These are phyloP conservation scores for Suhomyces taliae DNA, from an alignment of 1,139 yeast genomes.

Conservation along the genomic window DNA sequence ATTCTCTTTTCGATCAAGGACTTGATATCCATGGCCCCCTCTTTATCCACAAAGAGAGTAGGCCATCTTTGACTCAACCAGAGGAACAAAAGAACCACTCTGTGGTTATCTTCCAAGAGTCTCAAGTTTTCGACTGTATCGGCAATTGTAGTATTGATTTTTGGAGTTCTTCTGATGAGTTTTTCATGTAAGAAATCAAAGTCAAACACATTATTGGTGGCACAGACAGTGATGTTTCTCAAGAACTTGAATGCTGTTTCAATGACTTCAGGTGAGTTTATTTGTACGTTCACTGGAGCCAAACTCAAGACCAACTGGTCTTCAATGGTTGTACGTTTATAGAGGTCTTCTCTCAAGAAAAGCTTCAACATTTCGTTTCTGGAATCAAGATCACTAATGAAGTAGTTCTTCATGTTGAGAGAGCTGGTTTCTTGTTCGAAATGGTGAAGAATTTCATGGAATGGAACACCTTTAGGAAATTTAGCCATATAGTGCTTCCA, in stretches of 20 bases:
- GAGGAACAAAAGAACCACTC: slow-evolving; percentile 63
- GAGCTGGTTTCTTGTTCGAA: slow-evolving; percentile 41
- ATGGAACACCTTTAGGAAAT: slow-evolving; percentile 49
- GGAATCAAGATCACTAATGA: slow-evolving; percentile 46
- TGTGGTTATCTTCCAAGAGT: slow-evolving; percentile 68
- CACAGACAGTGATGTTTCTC: slow-evolving; percentile 36
- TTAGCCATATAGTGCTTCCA: slow-evolving; percentile 60
- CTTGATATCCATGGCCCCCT: slow-evolving; percentile 71
- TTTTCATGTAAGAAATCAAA: slow-evolving; percentile 38
- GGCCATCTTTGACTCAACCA: slow-evolving; percentile 94
- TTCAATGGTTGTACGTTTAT: slow-evolving; percentile 30
- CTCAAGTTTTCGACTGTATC: slow-evolving; percentile 41
- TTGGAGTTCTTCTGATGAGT: slow-evolving; percentile 26
- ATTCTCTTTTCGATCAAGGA: slow-evolving; percentile 64
- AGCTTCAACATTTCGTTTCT: slow-evolving; percentile 45
- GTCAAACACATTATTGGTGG: slow-evolving; percentile 45
- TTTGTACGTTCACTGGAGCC: slow-evolving; percentile 51
- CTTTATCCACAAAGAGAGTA: slow-evolving; percentile 70
- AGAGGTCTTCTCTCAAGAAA: slow-evolving; percentile 37
- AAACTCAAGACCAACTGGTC: slow-evolving; percentile 62
- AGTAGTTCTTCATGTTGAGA: slow-evolving; percentile 29
- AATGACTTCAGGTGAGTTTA: slow-evolving; percentile 26
- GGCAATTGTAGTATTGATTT: slow-evolving; percentile 18
- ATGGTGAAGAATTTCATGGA: slow-evolving; percentile 44
- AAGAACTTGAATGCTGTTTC: slow-evolving; percentile 35